A percentile compares a stretch with the other conserved stretches of the same genome.
These are phyloP conservation scores for Polytolypa hystricis DNA, from an alignment of 2,329 filamentous ascomycete species.

Conservation along the genomic window DNA sequence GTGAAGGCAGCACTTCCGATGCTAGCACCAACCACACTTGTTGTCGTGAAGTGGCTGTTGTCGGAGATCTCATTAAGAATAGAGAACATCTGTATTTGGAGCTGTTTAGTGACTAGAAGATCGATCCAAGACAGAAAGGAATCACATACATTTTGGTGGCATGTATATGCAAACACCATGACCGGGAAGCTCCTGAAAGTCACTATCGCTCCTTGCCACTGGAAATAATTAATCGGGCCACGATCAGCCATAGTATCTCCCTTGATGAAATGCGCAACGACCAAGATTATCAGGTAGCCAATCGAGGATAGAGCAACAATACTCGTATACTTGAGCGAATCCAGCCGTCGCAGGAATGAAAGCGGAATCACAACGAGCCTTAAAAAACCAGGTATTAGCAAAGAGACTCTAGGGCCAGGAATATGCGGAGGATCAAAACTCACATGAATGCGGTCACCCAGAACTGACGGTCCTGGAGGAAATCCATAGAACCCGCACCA, in stretches of 20 bases:
- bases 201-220: slow-evolving; percentile 68
- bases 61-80: slow-evolving; percentile 91
- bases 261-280: slow-evolving; percentile 78
- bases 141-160: slow-evolving; percentile 80
- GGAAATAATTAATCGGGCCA: slow-evolving; percentile 62
- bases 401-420: background rate
- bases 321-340: slow-evolving; percentile 96
- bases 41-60: slow-evolving; percentile 66
- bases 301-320: slow-evolving; percentile 85
- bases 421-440: slow-evolving; percentile 16
- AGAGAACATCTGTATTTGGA: slow-evolving; percentile 71
- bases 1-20: slow-evolving; percentile 80
- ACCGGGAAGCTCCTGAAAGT: slow-evolving; percentile 82
- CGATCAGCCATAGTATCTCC: slow-evolving; percentile 65
- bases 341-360: slow-evolving; percentile 79
- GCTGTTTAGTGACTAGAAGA: slow-evolving; percentile 17
- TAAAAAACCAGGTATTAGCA: slow-evolving; percentile 6
- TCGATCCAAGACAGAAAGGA: background rate
- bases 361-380: slow-evolving; percentile 87
- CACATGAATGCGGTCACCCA: slow-evolving; percentile 98
- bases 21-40: slow-evolving; percentile 67
- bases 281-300: slow-evolving; percentile 82
- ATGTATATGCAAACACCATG: slow-evolving; percentile 98
- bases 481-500: slow-evolving; percentile 52
- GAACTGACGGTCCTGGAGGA: slow-evolving; percentile 81